Percentiles rank a stretch among this genome's conserved stretches.
phyloP scores from a whole-genome alignment of 208 protist genomes.

The Trichomonas vaginalis region DNA sequence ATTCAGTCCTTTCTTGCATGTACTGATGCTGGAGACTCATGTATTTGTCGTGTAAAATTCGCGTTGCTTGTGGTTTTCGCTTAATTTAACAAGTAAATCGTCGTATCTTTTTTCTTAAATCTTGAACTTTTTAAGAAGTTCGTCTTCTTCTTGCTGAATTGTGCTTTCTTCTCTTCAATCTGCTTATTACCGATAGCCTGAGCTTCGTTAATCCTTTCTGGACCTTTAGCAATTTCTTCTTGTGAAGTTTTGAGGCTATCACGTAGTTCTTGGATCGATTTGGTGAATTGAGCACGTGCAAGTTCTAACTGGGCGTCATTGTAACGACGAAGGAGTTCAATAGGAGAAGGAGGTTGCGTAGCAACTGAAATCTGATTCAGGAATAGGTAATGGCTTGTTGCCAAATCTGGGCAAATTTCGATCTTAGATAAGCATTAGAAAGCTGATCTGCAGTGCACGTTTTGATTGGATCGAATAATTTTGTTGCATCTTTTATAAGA shows the following conservation, averaged over 20 bases:
- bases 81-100: background rate
- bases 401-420: background rate
- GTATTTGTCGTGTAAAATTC: background rate
- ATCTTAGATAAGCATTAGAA: background rate
- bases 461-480: background rate
- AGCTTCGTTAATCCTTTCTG: background rate
- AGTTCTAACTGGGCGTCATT: background rate
- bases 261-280: background rate
- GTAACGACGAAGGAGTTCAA: background rate
- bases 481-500: background rate
- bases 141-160: background rate
- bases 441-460: background rate
- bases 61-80: background rate
- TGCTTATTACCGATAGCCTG: background rate
- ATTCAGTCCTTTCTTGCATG: background rate
- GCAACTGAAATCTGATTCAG: background rate
- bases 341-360: background rate
- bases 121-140: background rate
- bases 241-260: background rate
- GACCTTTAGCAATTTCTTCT: background rate
- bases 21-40: background rate
- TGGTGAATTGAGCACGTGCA: background rate
- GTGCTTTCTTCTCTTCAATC: background rate
- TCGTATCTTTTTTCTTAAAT: background rate
- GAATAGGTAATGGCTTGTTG: background rate